phyloP scores from a whole-genome alignment of 495 filamentous ascomycete genomes.

The Antarctomyces pellizariae region DNA sequence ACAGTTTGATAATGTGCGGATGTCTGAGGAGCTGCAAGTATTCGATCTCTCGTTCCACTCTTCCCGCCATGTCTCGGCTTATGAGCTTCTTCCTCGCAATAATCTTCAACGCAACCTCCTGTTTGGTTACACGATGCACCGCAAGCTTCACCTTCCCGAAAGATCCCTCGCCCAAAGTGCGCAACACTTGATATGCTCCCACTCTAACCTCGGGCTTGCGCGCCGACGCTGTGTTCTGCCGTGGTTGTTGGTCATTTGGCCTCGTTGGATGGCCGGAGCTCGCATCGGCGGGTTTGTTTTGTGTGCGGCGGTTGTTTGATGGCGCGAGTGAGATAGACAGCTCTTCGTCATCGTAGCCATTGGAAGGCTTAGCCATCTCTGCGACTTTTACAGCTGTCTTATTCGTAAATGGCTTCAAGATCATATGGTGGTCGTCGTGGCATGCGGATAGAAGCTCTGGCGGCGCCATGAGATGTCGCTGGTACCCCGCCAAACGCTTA shows the following conservation, averaged over 20 bases:
- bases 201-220: slow-evolving; percentile 49
- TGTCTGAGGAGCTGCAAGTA: slow-evolving; percentile 89
- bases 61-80: slow-evolving; percentile 86
- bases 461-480: too few relatives aligned
- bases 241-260: slow-evolving; percentile 15
- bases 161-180: slow-evolving; percentile 82
- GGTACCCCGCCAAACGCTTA: too few relatives aligned
- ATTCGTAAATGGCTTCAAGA: too few relatives aligned
- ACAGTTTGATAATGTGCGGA: slow-evolving; percentile 98
- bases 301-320: slow-evolving; percentile 32
- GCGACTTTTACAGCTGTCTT: too few relatives aligned
- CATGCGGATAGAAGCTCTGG: too few relatives aligned
- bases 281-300: slow-evolving; percentile 12
- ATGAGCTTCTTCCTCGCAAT: slow-evolving; percentile 88
- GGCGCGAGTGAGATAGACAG: slow-evolving; percentile 63
- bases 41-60: slow-evolving; percentile 93
- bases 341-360: slow-evolving; percentile 63
- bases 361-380: slow-evolving; percentile 29
- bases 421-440: too few relatives aligned
- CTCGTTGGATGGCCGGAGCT: slow-evolving; percentile 12
- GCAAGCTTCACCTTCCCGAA: slow-evolving; percentile 98
- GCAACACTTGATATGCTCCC: slow-evolving; percentile 72
- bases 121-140: slow-evolving; percentile 66
- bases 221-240: slow-evolving; percentile 14
- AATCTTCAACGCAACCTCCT: slow-evolving; percentile 93